Evolutionary conservation across 2,329 filamentous ascomycete species (phyloP).

Genomic region (Ascochyta pisi): DNA sequence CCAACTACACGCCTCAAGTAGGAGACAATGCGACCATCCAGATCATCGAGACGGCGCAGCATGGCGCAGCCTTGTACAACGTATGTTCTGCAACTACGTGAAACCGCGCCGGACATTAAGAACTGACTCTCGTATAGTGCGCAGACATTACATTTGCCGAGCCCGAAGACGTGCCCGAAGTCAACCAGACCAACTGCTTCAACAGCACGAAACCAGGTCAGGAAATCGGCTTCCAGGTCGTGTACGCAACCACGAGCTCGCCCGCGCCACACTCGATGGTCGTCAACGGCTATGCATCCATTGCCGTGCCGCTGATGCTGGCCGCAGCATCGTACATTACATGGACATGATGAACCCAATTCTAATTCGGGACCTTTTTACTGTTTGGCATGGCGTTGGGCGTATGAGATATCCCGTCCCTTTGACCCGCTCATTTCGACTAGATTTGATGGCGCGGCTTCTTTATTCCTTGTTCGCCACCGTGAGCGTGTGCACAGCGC

Average conservation of each 20-base stretch:
- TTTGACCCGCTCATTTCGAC: slow-evolving; percentile 15
- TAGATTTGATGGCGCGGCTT: slow-evolving; percentile 2
- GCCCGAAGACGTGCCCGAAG: slow-evolving; percentile 74
- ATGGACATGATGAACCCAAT: slow-evolving; percentile 25
- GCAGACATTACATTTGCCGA: slow-evolving; percentile 93
- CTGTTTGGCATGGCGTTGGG: slow-evolving; percentile 22
- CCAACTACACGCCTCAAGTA: slow-evolving; percentile 70
- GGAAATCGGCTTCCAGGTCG: slow-evolving; percentile 72
- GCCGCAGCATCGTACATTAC: slow-evolving; percentile 36
- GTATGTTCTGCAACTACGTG: slow-evolving; percentile 56
- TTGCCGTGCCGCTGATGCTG: slow-evolving; percentile 39
- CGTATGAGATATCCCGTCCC: slow-evolving; percentile 32
- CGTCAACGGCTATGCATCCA: slow-evolving; percentile 35
- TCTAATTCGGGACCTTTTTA: not conserved
- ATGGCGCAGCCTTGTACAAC: slow-evolving; percentile 83
- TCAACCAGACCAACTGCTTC: slow-evolving; percentile 85
- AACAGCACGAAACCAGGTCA: slow-evolving; percentile 67
- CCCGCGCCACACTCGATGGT: slow-evolving; percentile 35
- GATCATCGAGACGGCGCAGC: slow-evolving; percentile 80
- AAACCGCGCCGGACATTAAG: too few species aligned
- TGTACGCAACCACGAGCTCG: slow-evolving; percentile 67
- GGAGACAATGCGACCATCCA: slow-evolving; percentile 95
- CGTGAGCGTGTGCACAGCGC: slow-evolving; percentile 8
- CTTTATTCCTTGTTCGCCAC: not conserved
- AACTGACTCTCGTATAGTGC: slow-evolving; percentile 64